Evolutionary conservation across 2,329 filamentous ascomycete species (phyloP).

Genomic region (Beauveria rudraprayagi): DNA sequence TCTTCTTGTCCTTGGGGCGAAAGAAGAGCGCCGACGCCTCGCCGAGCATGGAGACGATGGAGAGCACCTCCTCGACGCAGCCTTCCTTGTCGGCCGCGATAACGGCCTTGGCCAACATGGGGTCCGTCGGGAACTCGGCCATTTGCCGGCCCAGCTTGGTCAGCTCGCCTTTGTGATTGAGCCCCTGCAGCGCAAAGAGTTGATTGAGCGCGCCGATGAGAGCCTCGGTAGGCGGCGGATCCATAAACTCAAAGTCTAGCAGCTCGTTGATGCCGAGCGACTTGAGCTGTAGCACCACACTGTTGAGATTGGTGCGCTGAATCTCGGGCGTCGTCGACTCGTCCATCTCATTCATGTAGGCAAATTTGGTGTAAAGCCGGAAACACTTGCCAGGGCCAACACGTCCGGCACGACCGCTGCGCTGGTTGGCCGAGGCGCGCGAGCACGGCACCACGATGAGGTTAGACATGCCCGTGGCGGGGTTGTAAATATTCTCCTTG

Average conservation of each 20-base stretch:
- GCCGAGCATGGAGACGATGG: conserved; percentile 88
- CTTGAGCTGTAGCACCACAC: conserved; percentile 78
- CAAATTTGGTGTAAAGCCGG: conserved; percentile 85
- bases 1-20: conserved; percentile 92
- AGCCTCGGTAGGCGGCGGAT: conserved; percentile 81
- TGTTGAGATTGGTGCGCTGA: conserved; percentile 78
- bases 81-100: conserved; percentile 81
- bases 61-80: conserved; percentile 89
- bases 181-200: conserved; percentile 79
- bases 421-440: conserved; percentile 84
- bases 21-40: conserved; percentile 88
- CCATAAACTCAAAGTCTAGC: conserved; percentile 93
- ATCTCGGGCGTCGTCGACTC: conserved; percentile 91
- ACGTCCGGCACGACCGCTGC: conserved; percentile 85
- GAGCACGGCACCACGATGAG: conserved; percentile 87
- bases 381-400: conserved; percentile 91
- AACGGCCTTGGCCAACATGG: conserved; percentile 83
- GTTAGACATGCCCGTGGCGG: conserved; percentile 85
- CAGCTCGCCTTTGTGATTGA: conserved; percentile 81
- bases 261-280: conserved; percentile 87
- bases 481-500: conserved; percentile 92
- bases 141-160: conserved; percentile 90
- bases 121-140: conserved; percentile 90
- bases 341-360: conserved; percentile 90
- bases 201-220: conserved; percentile 84